Base-by-base conservation (phyloP, 2,329 filamentous ascomycete genomes). In the Trematosphaeria pertusa region DNA sequence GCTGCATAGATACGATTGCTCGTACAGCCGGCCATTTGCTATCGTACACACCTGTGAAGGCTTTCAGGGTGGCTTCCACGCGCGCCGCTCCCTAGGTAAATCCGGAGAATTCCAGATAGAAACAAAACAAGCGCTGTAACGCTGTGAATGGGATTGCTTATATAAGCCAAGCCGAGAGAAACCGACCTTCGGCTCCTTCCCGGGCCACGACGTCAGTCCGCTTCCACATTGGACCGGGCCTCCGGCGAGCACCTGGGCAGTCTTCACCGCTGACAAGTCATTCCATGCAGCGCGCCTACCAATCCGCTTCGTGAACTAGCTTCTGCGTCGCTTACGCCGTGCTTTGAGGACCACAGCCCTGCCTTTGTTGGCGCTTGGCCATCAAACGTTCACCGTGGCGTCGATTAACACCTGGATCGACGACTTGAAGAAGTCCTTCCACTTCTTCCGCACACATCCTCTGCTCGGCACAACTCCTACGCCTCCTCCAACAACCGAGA, bases 381-480 rank as follows among this genome's bases (percentile, higher is more conserved):
- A 30, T 43, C 48, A 39, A 34, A 20, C 50, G 32, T 56, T 52
- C 67, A 71, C 58, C 65, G 67, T 71, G 68, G 68, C 68, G 67
- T 66, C 65, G 50, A 48, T 66, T 38, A 67, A 63, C 48, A 57
- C 45, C 37, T 43, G 67, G 37, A 40, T 69, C 50, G 62, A 62
- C 55, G 65, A 71, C 63, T 59, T 69, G 54, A 71, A 68, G 58
- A 69, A 62, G 62, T 66, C 67, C 7, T 58, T 70, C 44, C 46
- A 58, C 50, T 71, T 69, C 56, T 58, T 69, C 49, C 65, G 62
- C 47, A 61, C 58, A 42, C 63, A 65, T 49, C 64, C 65, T 3
- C 43, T 61, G 5, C 56, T 69, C 32, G 54, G 63, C 52, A 64
- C 62, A 19, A 50, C 51, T 5, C 35, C 63, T 14, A 14, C 48